Conservation (phyloP, 176 grass and related monocot species). For the Oryza punctata region DNA sequence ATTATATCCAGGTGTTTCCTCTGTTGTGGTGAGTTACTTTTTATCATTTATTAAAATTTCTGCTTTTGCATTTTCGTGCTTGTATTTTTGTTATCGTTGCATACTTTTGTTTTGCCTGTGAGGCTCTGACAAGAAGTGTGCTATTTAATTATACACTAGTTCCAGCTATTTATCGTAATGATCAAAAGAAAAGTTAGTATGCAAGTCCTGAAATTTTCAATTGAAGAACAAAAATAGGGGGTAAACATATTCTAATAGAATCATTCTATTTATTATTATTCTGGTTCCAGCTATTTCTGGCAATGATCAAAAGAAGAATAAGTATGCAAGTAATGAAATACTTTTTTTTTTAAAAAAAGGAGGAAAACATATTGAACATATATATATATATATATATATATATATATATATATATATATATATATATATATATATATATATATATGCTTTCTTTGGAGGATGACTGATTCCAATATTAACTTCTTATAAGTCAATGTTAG, state of each 20-base stretch:
- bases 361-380: no score
- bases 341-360: no score
- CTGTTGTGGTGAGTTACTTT: constrained; percentile 79
- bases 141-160: neutral
- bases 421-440: neutral
- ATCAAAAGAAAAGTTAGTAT: neutral
- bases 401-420: neutral
- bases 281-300: neutral
- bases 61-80: neutral
- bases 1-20: constrained; percentile 95
- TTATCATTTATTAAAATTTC: neutral
- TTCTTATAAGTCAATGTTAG: neutral
- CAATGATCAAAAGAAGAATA: neutral
- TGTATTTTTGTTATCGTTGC: neutral
- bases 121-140: neutral
- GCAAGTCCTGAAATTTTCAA: neutral
- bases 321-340: neutral
- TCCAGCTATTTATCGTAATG: neutral
- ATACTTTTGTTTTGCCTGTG: constrained; percentile 11
- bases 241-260: neutral
- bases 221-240: neutral
- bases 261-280: neutral
- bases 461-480: neutral
- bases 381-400: no score
- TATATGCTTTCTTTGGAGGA: constrained; percentile 4